Evolutionary conservation across 75 land plant genomes (phyloP), one percentile per base, ranked within the genome.

Genomic region (Pinus tabuliformis): DNA sequence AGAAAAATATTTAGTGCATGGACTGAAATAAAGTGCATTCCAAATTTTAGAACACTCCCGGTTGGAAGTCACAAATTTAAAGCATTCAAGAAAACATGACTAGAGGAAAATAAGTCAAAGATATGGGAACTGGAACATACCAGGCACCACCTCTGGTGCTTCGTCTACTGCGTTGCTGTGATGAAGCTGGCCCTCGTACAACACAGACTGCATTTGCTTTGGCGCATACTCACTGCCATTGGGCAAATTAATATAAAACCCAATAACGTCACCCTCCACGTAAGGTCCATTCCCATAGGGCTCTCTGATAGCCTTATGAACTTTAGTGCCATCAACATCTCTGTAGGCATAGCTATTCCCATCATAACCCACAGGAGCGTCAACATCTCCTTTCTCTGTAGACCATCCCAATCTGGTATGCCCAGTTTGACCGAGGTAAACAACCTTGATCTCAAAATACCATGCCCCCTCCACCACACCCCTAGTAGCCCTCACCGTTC

Each of bases 281-380:
- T 94, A 97, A 28, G 85, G 87, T 59, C 83, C 90, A 52, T 84
- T 83, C 28, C 93, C 93, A 86, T 92, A 97, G 68, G 83, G 83
- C 78, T 94, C 98, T 78, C 99, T 88, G 73, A 92, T 54, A 13
- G 99, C 99, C 78, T 86, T 87, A 59, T 97, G 98, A 42, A 97
- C 84, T 75, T 94, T 97, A 74, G 84, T 83, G 20, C 99, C 99
- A 77, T 97, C 99, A 65, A 97, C 75, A 78, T 97, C 99, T 76
- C 99, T 84, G 78, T 91, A 95, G 30, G 90, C 97, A 75, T 85
- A 97, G 71, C 99, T 93, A 73, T 97, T 82, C 17, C 62, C 84
- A 79, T 94, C 99, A 77, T 87, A 94, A 14, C 99, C 99, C 1
- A 97, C 99, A 11, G 99, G 99, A 45, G 95, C 97, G 76, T 97